These are phyloP conservation scores for Sclerotinia glacialis DNA, from an alignment of 2,329 filamentous ascomycete genomes.

Conservation along the genomic window DNA sequence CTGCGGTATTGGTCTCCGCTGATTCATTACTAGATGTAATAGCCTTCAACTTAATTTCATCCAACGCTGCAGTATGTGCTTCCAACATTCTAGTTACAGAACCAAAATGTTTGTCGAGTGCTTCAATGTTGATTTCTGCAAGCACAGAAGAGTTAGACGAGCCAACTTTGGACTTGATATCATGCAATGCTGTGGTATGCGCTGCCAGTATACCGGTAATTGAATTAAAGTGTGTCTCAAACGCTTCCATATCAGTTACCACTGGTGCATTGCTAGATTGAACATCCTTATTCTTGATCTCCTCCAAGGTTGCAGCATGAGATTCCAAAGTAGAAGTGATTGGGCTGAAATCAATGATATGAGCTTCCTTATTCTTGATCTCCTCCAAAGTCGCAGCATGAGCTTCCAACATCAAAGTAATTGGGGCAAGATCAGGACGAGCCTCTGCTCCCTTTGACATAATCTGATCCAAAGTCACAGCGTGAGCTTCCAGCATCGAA, in stretches of 20 bases:
- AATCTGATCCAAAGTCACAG: conserved; percentile 22
- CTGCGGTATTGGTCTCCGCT: neutral
- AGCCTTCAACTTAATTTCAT: conserved; percentile 27
- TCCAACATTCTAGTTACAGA: conserved; percentile 23
- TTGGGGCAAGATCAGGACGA: neutral
- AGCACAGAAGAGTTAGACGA: neutral
- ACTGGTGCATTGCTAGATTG: neutral
- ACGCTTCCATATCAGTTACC: neutral
- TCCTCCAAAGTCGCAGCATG: conserved; percentile 24
- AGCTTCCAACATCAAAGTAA: conserved; percentile 17
- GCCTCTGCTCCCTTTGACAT: conserved; percentile 10
- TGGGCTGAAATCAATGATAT: neutral
- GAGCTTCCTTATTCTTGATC: conserved; percentile 21
- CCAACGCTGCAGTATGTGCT: conserved; percentile 23
- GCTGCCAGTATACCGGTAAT: conserved; percentile 24
- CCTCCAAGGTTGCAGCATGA: conserved; percentile 18
- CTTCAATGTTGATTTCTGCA: neutral
- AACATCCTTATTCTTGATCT: conserved; percentile 20
- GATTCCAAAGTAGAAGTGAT: conserved; percentile 18
- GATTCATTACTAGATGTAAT: neutral
- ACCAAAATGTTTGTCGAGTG: conserved; percentile 21
- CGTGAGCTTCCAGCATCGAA: conserved; percentile 20
- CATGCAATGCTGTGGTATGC: conserved; percentile 26
- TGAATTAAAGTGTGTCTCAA: conserved; percentile 22
- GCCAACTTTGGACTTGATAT: conserved; percentile 24